Conservation (phyloP, 345 rosid species). For the Eucalyptus paniculata region DNA sequence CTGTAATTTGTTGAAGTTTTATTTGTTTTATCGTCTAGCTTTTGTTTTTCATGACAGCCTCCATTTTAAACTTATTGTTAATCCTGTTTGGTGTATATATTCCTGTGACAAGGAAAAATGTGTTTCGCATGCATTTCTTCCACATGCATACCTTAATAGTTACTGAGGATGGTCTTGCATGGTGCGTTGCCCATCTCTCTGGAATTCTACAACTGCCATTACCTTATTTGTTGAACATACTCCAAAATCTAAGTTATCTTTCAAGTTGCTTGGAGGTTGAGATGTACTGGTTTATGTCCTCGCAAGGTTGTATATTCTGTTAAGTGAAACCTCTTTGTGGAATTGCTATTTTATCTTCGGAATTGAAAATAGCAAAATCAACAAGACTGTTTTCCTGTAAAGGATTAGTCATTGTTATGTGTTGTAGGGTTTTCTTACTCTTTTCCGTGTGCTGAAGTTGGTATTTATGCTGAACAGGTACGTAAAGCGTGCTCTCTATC, state of each 20-base stretch:
- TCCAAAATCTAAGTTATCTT: neutral
- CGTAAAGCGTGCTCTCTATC: constrained; percentile 96
- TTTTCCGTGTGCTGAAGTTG: neutral
- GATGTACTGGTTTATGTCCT: neutral
- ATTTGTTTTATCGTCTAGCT: neutral
- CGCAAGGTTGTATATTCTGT: neutral
- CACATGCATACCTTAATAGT: neutral
- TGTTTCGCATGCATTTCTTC: neutral
- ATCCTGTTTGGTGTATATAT: neutral
- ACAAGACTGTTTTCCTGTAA: neutral
- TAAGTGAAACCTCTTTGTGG: neutral
- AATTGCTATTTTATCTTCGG: neutral
- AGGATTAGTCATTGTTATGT: neutral
- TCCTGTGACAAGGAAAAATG: neutral
- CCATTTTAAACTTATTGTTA: neutral
- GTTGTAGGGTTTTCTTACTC: neutral
- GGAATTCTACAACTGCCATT: neutral
- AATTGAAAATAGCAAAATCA: neutral
- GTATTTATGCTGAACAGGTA: constrained; percentile 40
- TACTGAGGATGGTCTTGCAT: neutral
- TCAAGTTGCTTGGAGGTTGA: neutral
- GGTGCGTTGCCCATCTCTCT: neutral
- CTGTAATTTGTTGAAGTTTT: neutral
- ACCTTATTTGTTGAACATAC: neutral
- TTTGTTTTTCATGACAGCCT: neutral